Percentiles rank a stretch among this genome's conserved stretches.
Conservation (phyloP, 192 early-diverging fungal genomes). For the Entophlyctis helioformis region DNA sequence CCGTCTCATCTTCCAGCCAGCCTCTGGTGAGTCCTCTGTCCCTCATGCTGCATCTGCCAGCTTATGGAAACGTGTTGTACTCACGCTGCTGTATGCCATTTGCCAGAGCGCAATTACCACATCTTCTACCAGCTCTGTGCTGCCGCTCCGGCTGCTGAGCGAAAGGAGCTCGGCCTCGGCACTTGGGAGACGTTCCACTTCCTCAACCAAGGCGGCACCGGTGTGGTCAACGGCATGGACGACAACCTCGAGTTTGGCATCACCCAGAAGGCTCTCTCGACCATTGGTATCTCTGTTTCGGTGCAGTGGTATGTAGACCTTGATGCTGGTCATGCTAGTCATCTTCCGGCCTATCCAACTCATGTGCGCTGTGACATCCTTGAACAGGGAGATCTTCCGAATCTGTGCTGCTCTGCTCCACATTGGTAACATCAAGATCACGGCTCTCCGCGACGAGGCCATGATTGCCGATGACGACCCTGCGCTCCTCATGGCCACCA, state of each 20-base stretch:
- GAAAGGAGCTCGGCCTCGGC: constrained; percentile 68
- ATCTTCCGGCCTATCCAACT: not conserved
- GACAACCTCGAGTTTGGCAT: constrained; percentile 85
- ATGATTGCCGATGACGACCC: constrained; percentile 65
- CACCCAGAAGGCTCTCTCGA: constrained; percentile 74
- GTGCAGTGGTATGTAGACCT: constrained; percentile 54
- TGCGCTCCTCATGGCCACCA: constrained; percentile 54
- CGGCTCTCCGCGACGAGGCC: constrained; percentile 53
- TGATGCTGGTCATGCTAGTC: not conserved
- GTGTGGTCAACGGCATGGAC: constrained; percentile 75
- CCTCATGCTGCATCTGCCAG: not conserved
- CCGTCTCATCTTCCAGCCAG: constrained; percentile 87
- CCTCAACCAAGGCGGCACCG: constrained; percentile 68
- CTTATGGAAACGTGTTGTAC: not conserved
- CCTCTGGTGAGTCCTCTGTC: constrained; percentile 18
- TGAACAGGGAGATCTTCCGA: constrained; percentile 58
- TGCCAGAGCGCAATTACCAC: constrained; percentile 88
- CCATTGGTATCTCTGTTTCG: constrained; percentile 71
- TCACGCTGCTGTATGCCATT: too few species aligned
- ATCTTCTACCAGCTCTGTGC: constrained; percentile 99
- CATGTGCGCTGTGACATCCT: not conserved
- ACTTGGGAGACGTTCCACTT: constrained; percentile 73
- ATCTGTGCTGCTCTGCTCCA: constrained; percentile 87
- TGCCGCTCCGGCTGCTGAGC: constrained; percentile 71
- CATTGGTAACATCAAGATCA: constrained; percentile 89